These are phyloP conservation scores for Floccularia luteovirens DNA, from an alignment of 768 basidiomycete genomes.

Conservation along the genomic window DNA sequence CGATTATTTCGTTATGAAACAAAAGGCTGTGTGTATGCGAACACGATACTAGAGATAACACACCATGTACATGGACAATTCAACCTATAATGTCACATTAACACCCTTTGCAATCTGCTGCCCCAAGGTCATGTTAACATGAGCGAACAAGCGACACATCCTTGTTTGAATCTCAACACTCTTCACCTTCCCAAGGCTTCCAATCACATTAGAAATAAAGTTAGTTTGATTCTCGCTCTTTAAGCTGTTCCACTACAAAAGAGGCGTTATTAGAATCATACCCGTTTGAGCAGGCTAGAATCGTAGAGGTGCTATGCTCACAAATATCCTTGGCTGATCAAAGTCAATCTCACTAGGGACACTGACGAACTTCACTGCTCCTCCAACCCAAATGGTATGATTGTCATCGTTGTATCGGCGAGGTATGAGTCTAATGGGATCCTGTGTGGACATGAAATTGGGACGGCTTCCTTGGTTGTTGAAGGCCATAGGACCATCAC, in stretches of 20 bases:
- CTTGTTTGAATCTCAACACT: constrained; percentile 17
- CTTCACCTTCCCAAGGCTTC: constrained; percentile 24
- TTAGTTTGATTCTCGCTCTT: constrained; percentile 24
- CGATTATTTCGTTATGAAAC: too few relatives aligned
- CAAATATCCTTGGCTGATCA: constrained; percentile 27
- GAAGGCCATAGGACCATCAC: constrained; percentile 27
- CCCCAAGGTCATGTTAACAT: constrained; percentile 26
- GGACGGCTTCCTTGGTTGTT: constrained; percentile 30
- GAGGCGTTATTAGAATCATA: constrained; percentile 1
- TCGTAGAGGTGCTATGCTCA: constrained; percentile 22
- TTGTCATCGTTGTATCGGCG: constrained; percentile 28
- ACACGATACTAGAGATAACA: too few relatives aligned
- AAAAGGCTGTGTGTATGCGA: too few relatives aligned
- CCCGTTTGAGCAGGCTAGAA: not conserved
- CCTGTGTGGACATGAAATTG: constrained; percentile 27
- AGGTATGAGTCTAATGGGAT: constrained; percentile 20
- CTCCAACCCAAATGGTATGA: constrained; percentile 31
- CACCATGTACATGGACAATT: too few relatives aligned
- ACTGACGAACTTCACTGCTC: constrained; percentile 27
- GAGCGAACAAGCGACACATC: constrained; percentile 24
- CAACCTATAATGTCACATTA: constrained; percentile 12
- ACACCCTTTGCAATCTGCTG: constrained; percentile 23
- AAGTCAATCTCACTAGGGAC: constrained; percentile 28
- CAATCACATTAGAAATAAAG: constrained; percentile 27
- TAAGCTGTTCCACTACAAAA: constrained; percentile 24